phyloP scores from a whole-genome alignment of 2,329 filamentous ascomycete species.

The Botrytis squamosa region DNA sequence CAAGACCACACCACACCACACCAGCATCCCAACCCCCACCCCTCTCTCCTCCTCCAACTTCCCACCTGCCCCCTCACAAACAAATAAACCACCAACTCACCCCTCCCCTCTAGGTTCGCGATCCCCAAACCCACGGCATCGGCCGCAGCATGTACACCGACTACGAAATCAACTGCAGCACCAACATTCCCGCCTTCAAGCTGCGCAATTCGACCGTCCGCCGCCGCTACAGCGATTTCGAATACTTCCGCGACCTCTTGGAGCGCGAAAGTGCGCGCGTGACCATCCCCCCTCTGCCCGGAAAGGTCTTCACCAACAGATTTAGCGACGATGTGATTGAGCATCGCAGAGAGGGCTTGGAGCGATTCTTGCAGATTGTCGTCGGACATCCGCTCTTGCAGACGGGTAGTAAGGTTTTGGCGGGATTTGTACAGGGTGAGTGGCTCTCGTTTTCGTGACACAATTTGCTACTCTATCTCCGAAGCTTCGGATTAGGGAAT shows the following conservation, averaged over 20 bases:
- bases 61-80: constrained; percentile 1
- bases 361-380: constrained; percentile 96
- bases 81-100: constrained; percentile 19
- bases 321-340: constrained; percentile 99
- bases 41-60: background rate
- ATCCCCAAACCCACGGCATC: constrained; percentile 90
- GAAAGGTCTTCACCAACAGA: constrained; percentile 96
- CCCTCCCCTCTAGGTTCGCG: constrained; percentile 66
- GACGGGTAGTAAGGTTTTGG: constrained; percentile 95
- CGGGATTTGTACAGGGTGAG: constrained; percentile 92
- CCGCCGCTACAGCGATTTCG: constrained; percentile 95
- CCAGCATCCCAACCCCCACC: constrained; percentile 19
- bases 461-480: background rate
- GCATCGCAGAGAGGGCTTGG: constrained; percentile 83
- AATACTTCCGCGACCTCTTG: constrained; percentile 97
- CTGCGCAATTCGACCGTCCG: constrained; percentile 84
- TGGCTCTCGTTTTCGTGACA: constrained; percentile 27
- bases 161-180: constrained; percentile 96
- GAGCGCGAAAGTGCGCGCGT: constrained; percentile 93
- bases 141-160: constrained; percentile 97
- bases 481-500: background rate
- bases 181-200: constrained; percentile 99
- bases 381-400: constrained; percentile 94
- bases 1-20: background rate
- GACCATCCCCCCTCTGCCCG: constrained; percentile 91